Evolutionary conservation across 1,284 basidiomycete genomes (phyloP), one percentile per base, ranked within the genome.

Genomic region (Apiotrichum sp.): DNA sequence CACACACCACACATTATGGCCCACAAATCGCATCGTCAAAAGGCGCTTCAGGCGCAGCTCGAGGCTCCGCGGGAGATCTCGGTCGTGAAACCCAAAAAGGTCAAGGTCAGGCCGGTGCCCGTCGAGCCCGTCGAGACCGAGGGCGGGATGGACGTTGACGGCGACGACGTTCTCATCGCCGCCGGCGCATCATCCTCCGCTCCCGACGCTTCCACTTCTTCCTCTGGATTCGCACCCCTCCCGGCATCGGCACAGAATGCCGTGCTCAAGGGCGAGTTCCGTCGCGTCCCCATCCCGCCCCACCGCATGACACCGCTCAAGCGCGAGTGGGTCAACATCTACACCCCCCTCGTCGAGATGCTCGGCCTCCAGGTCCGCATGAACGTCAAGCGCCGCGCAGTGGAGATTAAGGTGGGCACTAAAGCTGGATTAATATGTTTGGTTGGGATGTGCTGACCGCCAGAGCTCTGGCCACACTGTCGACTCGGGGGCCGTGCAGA

Each of bases 261-360:
- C 7, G 70, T 67, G 1, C 56, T 77, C 57, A 90, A 87, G 74
- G 85, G 87, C 16, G 91, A 95, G 75, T 86, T 82, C 47, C 80
- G 91, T 68, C 80, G 88, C 52, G 84, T 98, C 65, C 81, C 90
- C 29, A 89, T 98, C 72, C 96, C 95, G 4, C 92, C 92, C 7
- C 96, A 98, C 76, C 85, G 95, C 50, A 93, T 98, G 89, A 93
- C 92, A 13, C 96, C 96, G 5, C 77, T 98, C 56, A 96, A 97
- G 78, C 90, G 90, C 70, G 93, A 97, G 64, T 98, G 95, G 95
- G 82, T 97, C 61, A 93, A 92, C 74, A 86, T 98, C 57, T 98
- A 98, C 75, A 90, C 92, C 0, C 95, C 95, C 0, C 79, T 98
- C 64, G 95, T 96, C 10, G 95, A 98, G 79, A 87, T 96, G 70